Evolutionary conservation across 768 basidiomycete species (phyloP), one percentile per base, ranked within the genome.

Genomic region (Scleroderma bovista): DNA sequence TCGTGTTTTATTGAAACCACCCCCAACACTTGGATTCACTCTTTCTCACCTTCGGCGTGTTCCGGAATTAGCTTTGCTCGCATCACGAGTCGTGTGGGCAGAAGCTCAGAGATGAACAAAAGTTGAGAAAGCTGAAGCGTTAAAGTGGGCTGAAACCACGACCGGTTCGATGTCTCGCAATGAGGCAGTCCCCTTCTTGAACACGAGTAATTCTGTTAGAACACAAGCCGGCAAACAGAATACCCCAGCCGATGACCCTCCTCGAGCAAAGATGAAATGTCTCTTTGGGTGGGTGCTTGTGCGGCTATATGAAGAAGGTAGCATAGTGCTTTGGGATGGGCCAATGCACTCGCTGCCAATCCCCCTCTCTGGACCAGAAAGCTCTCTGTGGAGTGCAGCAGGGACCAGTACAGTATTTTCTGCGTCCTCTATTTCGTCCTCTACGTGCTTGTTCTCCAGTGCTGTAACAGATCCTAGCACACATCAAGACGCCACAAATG

Each of bases 1-100:
- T 3, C n/a, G 11, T n/a, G 22, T 2, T 40, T 20, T 26, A 3
- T 36, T 36, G 13, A 17, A 9, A 13, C 19, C 47, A 2, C 34
- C 16, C 3, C 36, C 48, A 3, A 52, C 34, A 1, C 63, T 66
- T 32, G 85, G 86, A 1, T 88, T 84, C 61, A 83, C 86, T 0
- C 65, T 89, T 7, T 87, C 87, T 0, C 82, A 88, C 58, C 74
- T 91, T 2, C 79, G 86, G 7, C 84, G 88, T 41, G 84, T 90
- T 0, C 86, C 87, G 9, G 88, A 87, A 56, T 72, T 91, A 3
- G 70, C 77, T 0, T 70, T 78, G 12, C 72, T 91, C 48, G 86
- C 87, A 5, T 68, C 72, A 20, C 73, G 83, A 10, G 81, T 90
- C 2, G 82, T 84, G 11, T 70, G 76, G 38, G 79, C 81, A 2